Evolutionary conservation across 495 filamentous ascomycete species (phyloP), one percentile per base, ranked within the genome.

Genomic region (Penicillium waksmanii): DNA sequence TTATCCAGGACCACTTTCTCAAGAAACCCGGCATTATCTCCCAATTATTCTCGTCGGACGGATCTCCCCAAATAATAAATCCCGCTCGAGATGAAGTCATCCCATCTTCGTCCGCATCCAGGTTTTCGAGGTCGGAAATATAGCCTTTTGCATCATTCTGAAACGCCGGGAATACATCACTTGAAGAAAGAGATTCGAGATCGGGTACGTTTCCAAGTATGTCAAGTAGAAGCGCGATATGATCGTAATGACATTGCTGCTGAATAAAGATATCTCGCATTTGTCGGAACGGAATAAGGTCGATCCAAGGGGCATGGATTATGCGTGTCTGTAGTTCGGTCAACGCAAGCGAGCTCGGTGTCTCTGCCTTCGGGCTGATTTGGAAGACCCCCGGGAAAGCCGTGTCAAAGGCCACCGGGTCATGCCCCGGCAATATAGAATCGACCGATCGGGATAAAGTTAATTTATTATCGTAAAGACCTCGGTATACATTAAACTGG

Each of bases 11-110:
- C 42, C 42, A 44, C 17, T 44, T 44, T 18, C 42, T 17, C 42
- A 44, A 44, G 42, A 44, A 44, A 3, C 42, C 42, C n/a, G 42
- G 42, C 4, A 13, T 44, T 4, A 44, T 44, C 17, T 44, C 42
- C 42, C 42, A 44, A 19, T 44, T 44, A 44, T 44, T 19, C n/a
- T 44, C 42, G 17, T 44, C 42, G 17, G 15, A 44, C 4, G 42
- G 42, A 18, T 44, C 42, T 44, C 42, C 42, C 42, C 42, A 44
- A n/a, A 44, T 17, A 18, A 44, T 44, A 44, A 44, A 44, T 17
- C 42, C 42, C 6, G 42, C 8, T 9, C 42, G 15, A 18, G 42
- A 44, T 18, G 42, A 8, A 17, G 42, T 44, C 42, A 17, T 44
- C 6, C 17, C 17, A 44, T 44, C 42, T 12, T 19, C 42, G n/a